Conservation (phyloP, 2,329 filamentous ascomycete species). For the Claviceps africana region DNA sequence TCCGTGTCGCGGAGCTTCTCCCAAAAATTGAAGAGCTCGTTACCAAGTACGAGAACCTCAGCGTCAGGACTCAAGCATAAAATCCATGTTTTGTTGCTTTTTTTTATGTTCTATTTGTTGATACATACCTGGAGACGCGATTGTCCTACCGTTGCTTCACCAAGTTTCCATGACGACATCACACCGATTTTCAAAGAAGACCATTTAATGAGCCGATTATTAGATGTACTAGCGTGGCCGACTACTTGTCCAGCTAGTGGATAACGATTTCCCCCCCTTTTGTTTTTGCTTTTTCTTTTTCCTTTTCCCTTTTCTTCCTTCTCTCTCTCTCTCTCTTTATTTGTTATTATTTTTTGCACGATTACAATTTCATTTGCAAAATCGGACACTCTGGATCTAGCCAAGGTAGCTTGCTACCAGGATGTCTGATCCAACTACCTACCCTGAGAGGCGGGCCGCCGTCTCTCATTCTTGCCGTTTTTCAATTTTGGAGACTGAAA, state of each 20-base stretch:
- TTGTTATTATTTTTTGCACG: not conserved
- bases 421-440: too few species aligned
- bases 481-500: too few species aligned
- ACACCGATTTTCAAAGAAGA: not conserved
- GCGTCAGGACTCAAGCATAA: slow-evolving; percentile 10
- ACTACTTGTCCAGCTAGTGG: not conserved
- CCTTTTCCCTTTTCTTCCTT: too few species aligned
- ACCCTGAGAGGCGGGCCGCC: too few species aligned
- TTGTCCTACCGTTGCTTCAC: not conserved
- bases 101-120: not conserved
- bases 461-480: too few species aligned
- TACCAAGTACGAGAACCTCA: slow-evolving; percentile 23
- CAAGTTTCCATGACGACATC: not conserved
- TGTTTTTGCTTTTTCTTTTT: too few species aligned
- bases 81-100: not conserved
- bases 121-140: not conserved
- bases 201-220: not conserved
- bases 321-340: too few species aligned
- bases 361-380: not conserved
- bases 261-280: too few species aligned
- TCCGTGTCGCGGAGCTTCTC: slow-evolving; percentile 57
- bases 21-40: slow-evolving; percentile 50
- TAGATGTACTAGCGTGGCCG: not conserved
- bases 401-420: too few species aligned
- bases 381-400: too few species aligned